These are phyloP conservation scores for Dactylellina drechsleri DNA, from an alignment of 2,329 filamentous ascomycete species.

Conservation along the genomic window DNA sequence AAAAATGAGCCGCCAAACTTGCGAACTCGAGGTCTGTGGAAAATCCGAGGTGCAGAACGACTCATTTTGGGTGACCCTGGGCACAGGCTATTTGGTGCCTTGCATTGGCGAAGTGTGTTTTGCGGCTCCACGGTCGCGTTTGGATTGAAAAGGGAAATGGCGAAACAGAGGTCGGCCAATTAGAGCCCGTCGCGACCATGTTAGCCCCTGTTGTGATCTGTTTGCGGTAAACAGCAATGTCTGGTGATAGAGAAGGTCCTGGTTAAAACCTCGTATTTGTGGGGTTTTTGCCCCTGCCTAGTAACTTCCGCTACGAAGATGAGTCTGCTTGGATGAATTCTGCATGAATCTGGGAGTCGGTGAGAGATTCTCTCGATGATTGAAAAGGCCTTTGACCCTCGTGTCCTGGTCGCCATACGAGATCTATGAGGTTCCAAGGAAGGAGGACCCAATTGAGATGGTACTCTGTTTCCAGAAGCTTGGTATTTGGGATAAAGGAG, in stretches of 20 bases:
- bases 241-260: slow-evolving; percentile 14
- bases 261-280: slow-evolving; percentile 45
- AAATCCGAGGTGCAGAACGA: slow-evolving; percentile 9
- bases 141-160: slow-evolving; percentile 18
- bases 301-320: slow-evolving; percentile 3
- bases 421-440: slow-evolving; percentile 6
- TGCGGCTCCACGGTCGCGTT: slow-evolving; percentile 37
- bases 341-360: slow-evolving; percentile 8
- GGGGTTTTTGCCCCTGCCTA: not conserved
- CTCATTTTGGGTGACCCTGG: not conserved
- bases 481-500: not conserved
- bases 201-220: slow-evolving; percentile 10
- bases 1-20: slow-evolving; percentile 47
- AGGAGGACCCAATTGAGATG: slow-evolving; percentile 19
- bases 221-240: slow-evolving; percentile 2
- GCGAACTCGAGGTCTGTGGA: slow-evolving; percentile 5
- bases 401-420: not conserved
- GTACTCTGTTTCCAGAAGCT: slow-evolving; percentile 12
- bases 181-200: slow-evolving; percentile 10
- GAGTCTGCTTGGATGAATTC: slow-evolving; percentile 13
- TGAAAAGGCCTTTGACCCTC: not conserved
- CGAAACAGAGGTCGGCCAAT: slow-evolving; percentile 25
- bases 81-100: slow-evolving; percentile 30
- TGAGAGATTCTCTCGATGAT: not conserved
- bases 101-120: slow-evolving; percentile 27